These are phyloP conservation scores for Ilex asprella DNA, from an alignment of 257 asterid species.

Conservation along the genomic window DNA sequence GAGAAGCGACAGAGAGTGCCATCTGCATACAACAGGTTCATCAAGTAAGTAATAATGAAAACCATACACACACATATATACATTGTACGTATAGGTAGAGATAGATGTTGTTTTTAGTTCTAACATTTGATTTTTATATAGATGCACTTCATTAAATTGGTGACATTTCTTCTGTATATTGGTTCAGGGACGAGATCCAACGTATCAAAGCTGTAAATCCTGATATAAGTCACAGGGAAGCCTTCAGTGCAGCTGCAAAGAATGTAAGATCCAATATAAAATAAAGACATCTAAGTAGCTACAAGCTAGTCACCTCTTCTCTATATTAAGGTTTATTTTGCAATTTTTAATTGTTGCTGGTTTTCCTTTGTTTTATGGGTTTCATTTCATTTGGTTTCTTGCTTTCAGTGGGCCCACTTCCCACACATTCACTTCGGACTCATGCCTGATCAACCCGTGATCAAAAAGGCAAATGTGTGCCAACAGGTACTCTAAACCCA, in stretches of 20 bases:
- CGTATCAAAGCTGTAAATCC: conserved; percentile 99
- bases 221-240: conserved; percentile 99
- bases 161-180: not conserved
- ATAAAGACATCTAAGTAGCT: no score
- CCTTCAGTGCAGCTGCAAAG: conserved; percentile 99
- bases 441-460: conserved; percentile 99
- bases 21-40: conserved; percentile 95
- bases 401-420: conserved; percentile 93
- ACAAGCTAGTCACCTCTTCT: not conserved
- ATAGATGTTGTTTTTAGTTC: no score
- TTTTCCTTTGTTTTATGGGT: not conserved
- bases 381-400: conserved; percentile 17
- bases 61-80: no score
- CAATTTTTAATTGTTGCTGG: not conserved
- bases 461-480: conserved; percentile 73
- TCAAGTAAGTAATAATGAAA: conserved; percentile 53
- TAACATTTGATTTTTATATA: no score
- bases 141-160: no score
- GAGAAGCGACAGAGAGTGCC: conserved; percentile 99
- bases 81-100: no score
- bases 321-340: no score
- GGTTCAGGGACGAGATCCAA: conserved; percentile 95
- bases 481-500: conserved; percentile 83
- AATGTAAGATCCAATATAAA: conserved; percentile 73
- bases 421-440: conserved; percentile 99